Evolutionary conservation across 805 yeast genomes (phyloP).

Genomic region (Millerago galiae): DNA sequence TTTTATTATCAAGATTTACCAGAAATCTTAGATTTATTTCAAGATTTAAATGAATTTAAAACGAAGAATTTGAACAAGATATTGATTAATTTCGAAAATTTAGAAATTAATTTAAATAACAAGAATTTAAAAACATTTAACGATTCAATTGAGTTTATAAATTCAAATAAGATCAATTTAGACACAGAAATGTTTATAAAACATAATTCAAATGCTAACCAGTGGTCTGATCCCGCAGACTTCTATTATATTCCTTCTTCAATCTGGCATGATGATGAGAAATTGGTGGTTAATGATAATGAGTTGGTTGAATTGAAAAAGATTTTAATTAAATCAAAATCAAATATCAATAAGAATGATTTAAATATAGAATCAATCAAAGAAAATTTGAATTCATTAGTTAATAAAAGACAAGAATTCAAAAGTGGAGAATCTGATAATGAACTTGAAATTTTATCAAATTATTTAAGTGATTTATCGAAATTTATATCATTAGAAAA

Average conservation of each 20-base stretch:
- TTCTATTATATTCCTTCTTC: constrained; percentile 81
- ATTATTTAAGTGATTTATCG: constrained; percentile 47
- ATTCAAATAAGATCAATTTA: constrained; percentile 62
- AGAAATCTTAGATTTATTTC: constrained; percentile 77
- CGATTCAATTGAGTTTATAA: constrained; percentile 47
- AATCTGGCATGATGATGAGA: constrained; percentile 96
- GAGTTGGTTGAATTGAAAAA: constrained; percentile 44
- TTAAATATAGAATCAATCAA: constrained; percentile 25
- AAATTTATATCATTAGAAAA: constrained; percentile 71
- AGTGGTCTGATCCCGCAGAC: constrained; percentile 85
- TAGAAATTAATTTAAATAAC: constrained; percentile 54
- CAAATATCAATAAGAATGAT: constrained; percentile 23
- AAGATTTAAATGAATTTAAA: constrained; percentile 75
- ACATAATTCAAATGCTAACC: constrained; percentile 52
- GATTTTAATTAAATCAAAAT: constrained; percentile 37
- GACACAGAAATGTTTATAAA: constrained; percentile 90
- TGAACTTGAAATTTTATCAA: constrained; percentile 37
- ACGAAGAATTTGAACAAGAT: constrained; percentile 66
- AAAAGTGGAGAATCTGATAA: constrained; percentile 29
- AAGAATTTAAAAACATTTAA: constrained; percentile 38
- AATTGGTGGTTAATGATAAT: constrained; percentile 50
- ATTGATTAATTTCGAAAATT: constrained; percentile 48
- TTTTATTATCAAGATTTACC: constrained; percentile 91
- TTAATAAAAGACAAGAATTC: constrained; percentile 30
- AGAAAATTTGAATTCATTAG: constrained; percentile 25